phyloP scores from a whole-genome alignment of 176 grass and related monocot species.

The Alloteropsis semialata region DNA sequence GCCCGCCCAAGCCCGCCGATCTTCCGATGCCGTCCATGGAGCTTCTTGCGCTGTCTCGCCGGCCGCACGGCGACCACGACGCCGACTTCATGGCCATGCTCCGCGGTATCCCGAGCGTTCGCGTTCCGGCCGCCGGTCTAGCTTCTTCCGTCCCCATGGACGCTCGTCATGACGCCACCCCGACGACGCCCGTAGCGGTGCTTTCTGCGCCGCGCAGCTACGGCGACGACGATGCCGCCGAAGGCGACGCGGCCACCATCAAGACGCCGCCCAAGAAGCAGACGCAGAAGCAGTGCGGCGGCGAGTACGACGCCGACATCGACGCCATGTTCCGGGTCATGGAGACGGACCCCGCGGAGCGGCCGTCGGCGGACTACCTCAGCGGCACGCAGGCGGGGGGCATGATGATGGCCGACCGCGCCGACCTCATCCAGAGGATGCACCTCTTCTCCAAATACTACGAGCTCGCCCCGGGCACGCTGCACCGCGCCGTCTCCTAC shows the following conservation, averaged over 20 bases:
- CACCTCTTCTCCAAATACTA: background rate
- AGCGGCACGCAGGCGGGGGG: background rate
- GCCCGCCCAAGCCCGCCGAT: background rate
- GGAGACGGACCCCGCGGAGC: background rate
- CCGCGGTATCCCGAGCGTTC: background rate
- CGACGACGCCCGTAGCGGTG: background rate
- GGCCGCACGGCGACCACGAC: background rate
- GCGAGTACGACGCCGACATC: background rate
- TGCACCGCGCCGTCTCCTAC: conserved; percentile 10
- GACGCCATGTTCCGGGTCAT: background rate
- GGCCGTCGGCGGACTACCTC: background rate
- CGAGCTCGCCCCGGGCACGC: background rate
- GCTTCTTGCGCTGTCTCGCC: too few species aligned
- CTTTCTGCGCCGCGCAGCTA: background rate
- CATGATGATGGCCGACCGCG: background rate
- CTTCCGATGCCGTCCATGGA: background rate
- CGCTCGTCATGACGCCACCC: background rate
- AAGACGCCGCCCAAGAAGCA: background rate
- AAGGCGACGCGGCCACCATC: too few species aligned
- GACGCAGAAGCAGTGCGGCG: too few species aligned
- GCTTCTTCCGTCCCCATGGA: background rate
- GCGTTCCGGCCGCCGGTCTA: background rate
- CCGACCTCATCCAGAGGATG: background rate
- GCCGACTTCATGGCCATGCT: background rate
- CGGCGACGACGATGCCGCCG: background rate